phyloP scores from a whole-genome alignment of 371 early-diverging fungal species.

The Apophysomyces sp. region DNA sequence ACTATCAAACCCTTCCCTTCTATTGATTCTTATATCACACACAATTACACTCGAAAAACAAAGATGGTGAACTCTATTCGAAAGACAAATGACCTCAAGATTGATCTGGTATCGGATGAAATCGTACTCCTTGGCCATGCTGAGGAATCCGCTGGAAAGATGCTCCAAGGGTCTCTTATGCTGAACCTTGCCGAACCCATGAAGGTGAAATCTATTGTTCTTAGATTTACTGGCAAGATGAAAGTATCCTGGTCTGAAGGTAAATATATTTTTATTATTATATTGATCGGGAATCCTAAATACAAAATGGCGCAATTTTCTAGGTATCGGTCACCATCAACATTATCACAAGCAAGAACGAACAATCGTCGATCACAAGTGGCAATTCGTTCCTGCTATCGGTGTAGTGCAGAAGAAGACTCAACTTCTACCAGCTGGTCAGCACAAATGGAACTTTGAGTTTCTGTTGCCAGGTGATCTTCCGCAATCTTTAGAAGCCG shows the following conservation, averaged over 20 bases:
- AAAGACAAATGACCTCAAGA: slow-evolving; percentile 30
- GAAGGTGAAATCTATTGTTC: slow-evolving; percentile 33
- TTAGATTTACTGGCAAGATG: slow-evolving; percentile 41
- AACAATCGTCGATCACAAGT: slow-evolving; percentile 28
- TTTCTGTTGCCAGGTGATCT: slow-evolving; percentile 40
- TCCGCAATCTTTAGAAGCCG: slow-evolving; percentile 43
- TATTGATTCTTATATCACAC: neutral
- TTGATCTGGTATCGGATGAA: slow-evolving; percentile 25
- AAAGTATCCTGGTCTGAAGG: slow-evolving; percentile 51
- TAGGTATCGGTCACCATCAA: slow-evolving; percentile 42
- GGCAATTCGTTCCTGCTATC: slow-evolving; percentile 30
- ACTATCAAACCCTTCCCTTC: neutral
- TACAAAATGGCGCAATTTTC: neutral
- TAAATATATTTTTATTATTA: slow-evolving; percentile 11
- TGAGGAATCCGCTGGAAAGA: slow-evolving; percentile 40
- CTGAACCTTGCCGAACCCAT: slow-evolving; percentile 33
- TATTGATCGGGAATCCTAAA: neutral
- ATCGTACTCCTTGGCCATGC: slow-evolving; percentile 35
- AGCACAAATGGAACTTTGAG: slow-evolving; percentile 38
- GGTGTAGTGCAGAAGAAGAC: slow-evolving; percentile 16
- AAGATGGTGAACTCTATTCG: slow-evolving; percentile 10
- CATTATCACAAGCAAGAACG: slow-evolving; percentile 41
- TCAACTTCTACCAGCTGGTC: slow-evolving; percentile 29
- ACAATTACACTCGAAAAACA: neutral
- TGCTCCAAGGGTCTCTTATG: slow-evolving; percentile 31